These are phyloP conservation scores for Artemisia argyi DNA, from an alignment of 129 eudicot species.

Conservation along the genomic window DNA sequence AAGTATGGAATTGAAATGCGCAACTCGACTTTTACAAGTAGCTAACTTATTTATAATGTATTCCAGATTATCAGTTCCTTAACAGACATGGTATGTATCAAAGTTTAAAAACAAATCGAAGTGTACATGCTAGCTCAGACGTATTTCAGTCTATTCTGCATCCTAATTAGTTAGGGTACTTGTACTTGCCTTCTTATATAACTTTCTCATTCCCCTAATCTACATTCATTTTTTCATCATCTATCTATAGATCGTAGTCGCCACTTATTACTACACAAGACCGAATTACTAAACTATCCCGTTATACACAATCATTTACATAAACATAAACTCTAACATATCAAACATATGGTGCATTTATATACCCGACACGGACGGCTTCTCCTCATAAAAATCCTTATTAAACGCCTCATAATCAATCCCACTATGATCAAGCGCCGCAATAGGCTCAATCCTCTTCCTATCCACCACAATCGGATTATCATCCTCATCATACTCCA, in stretches of 20 bases:
- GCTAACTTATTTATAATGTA: neutral
- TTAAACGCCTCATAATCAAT: constrained; percentile 79
- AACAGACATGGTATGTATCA: neutral
- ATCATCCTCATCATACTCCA: constrained; percentile 96
- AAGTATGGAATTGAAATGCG: neutral
- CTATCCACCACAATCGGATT: constrained; percentile 75
- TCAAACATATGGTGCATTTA: too few relatives aligned
- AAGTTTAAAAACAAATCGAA: neutral
- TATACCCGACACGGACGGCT: constrained; percentile 81
- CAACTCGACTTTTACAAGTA: neutral
- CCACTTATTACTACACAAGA: neutral
- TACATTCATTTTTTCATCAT: neutral
- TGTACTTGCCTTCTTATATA: too few relatives aligned
- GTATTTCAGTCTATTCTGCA: neutral
- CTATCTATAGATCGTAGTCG: neutral
- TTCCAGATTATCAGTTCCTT: constrained; percentile 3
- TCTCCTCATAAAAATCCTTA: constrained; percentile 93
- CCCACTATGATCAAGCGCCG: constrained; percentile 74
- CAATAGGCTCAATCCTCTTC: constrained; percentile 93
- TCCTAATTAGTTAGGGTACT: neutral
- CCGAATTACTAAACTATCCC: constrained; percentile 1
- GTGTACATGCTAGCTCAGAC: too few relatives aligned
- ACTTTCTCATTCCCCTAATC: too few relatives aligned
- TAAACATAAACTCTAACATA: too few relatives aligned
- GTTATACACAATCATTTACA: neutral